Evolutionary conservation across 106 monocot genomes (phyloP).

Genomic region (Narthecium ossifragum): DNA sequence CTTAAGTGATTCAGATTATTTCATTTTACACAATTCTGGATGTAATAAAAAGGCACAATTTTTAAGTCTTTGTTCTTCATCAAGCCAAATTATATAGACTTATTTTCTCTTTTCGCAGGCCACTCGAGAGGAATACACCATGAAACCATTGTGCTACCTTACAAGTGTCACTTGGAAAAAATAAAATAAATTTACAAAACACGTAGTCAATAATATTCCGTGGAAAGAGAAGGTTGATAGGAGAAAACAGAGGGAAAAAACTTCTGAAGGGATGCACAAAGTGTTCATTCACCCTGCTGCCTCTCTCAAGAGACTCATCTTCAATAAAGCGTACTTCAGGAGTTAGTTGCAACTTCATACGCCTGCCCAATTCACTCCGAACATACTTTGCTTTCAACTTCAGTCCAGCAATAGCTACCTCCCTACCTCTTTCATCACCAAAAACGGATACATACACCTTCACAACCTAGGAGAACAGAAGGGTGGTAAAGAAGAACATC

Average conservation of each 20-base stretch:
- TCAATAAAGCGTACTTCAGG: constrained; percentile 72
- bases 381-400: constrained; percentile 57
- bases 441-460: constrained; percentile 73
- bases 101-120: neutral
- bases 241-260: neutral
- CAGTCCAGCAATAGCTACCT: constrained; percentile 55
- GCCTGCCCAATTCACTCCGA: constrained; percentile 53
- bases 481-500: neutral
- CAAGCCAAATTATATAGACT: neutral
- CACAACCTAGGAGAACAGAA: constrained; percentile 33
- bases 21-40: neutral
- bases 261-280: neutral
- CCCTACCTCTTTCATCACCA: constrained; percentile 70
- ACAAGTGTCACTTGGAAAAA: too few relatives aligned
- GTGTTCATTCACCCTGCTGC: constrained; percentile 40
- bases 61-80: too few relatives aligned
- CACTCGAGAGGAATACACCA: neutral
- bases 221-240: neutral
- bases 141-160: too few relatives aligned
- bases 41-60: too few relatives aligned
- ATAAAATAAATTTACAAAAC: too few relatives aligned
- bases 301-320: constrained; percentile 66
- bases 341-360: constrained; percentile 63
- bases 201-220: neutral
- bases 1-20: neutral